These are phyloP conservation scores for Rhododendron simsii DNA, from an alignment of 148 eudicot species.

Conservation along the genomic window DNA sequence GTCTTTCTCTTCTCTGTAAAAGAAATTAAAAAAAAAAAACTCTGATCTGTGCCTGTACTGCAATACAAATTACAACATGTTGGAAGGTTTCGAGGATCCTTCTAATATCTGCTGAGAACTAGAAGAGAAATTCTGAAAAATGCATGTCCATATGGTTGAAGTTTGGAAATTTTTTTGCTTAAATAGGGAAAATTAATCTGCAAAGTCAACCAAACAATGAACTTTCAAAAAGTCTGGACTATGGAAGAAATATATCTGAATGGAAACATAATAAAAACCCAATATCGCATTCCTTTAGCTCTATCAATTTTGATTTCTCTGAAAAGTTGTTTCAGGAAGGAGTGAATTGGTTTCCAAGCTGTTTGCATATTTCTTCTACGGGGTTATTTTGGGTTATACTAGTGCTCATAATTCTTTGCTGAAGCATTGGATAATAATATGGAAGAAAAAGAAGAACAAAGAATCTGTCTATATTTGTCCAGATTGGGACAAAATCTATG, in stretches of 20 bases:
- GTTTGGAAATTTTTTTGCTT: background rate
- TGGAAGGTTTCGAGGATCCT: background rate
- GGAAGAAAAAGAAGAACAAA: background rate
- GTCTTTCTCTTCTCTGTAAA: background rate
- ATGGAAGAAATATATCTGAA: background rate
- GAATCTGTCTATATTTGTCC: background rate
- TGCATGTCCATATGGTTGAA: background rate
- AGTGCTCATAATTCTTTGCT: background rate
- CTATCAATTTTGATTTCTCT: background rate
- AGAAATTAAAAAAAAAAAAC: background rate
- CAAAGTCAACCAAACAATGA: background rate
- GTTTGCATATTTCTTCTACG: background rate
- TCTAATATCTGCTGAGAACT: background rate
- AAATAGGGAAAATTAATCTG: background rate
- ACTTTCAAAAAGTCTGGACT: background rate
- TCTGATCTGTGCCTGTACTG: background rate
- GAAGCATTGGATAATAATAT: background rate
- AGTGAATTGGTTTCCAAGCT: background rate
- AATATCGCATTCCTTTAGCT: background rate
- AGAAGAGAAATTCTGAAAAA: background rate
- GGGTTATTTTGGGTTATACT: background rate
- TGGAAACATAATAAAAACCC: background rate
- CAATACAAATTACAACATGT: background rate
- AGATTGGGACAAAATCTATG: background rate
- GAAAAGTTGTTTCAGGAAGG: background rate